Evolutionary conservation across 139 green algal genomes (phyloP), one percentile per base, ranked within the genome.

Genomic region (Bryopsis sp.): DNA sequence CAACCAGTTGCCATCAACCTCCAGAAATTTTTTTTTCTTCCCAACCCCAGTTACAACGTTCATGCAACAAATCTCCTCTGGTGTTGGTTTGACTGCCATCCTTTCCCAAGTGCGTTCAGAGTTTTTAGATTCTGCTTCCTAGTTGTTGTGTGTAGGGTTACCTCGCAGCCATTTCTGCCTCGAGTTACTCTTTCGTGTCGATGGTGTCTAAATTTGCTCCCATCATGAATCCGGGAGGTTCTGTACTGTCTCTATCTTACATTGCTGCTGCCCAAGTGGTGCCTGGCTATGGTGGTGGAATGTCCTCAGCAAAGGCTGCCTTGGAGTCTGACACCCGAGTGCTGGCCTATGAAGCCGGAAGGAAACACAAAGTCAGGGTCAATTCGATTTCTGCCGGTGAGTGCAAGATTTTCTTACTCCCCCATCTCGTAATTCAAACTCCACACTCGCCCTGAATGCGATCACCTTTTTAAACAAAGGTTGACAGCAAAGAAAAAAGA

Each of bases 221-320:
- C 7, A 71, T 85, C 39, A 88, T 93, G 81, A 90, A 85, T 75
- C 33, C 37, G 1, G 85, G 91, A 3, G 90, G 92, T 36, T 74
- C 90, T 31, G 81, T 78, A 70, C 83, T 99, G 67, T 93, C 86
- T n/a, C 83, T 99, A 4, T 98, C 94, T 26, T 99, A 99, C 83
- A 80, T 96, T 24, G 94, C 94, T 11, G 89, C 84, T 36, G 90
- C 95, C 72, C 71, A 75, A 1, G 83, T 95, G 64, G 95, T 99
- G 72, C 94, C 94, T 32, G 94, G 94, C 48, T 99, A 99, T 76
- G 94, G 94, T 26, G 94, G 94, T 36, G 94, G 94, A 74, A 99
- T 99, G 94, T 92, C 79, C 79, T 92, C 84, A 5, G 94, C 94
- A 69, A 99, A 99, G 84, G 90, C 89, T 64, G 94, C 94, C 0